These are phyloP conservation scores for Termitomyces sp. DNA, from an alignment of 768 basidiomycete genomes.

Conservation along the genomic window DNA sequence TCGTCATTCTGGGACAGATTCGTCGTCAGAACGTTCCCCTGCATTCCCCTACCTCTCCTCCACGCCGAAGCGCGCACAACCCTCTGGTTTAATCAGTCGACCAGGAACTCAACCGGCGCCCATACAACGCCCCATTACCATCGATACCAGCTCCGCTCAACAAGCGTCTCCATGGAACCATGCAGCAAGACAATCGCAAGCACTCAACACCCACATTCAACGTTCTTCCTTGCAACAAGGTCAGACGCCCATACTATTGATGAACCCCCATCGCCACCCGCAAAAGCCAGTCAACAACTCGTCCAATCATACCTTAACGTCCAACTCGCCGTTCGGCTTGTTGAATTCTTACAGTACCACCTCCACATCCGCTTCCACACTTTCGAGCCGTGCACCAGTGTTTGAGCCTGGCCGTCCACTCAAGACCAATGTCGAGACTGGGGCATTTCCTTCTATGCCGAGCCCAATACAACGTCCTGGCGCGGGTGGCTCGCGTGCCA, in stretches of 20 bases:
- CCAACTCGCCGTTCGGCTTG: background rate
- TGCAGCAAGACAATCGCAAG: slow-evolving; percentile 5
- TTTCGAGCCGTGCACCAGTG: slow-evolving; percentile 13
- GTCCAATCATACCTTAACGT: slow-evolving; percentile 1
- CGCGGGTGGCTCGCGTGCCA: background rate
- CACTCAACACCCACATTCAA: slow-evolving; percentile 15
- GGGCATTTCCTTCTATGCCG: slow-evolving; percentile 1
- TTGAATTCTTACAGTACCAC: background rate
- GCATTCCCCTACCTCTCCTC: slow-evolving; percentile 14
- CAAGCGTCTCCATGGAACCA: background rate
- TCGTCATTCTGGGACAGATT: slow-evolving; percentile 10
- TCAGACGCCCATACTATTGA: slow-evolving; percentile 17
- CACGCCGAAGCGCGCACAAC: slow-evolving; percentile 13
- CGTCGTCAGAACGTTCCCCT: slow-evolving; percentile 16
- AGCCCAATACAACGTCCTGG: slow-evolving; percentile 11
- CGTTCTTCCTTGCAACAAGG: slow-evolving; percentile 22
- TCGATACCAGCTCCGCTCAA: slow-evolving; percentile 8
- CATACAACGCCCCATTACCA: slow-evolving; percentile 5
- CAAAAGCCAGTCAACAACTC: slow-evolving; percentile 20
- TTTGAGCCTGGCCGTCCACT: slow-evolving; percentile 14
- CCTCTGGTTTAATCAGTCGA: slow-evolving; percentile 21
- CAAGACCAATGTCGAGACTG: background rate
- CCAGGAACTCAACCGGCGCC: slow-evolving; percentile 10
- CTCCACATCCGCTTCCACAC: slow-evolving; percentile 3
- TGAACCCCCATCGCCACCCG: slow-evolving; percentile 21